Evolutionary conservation across 352 stramenopile genomes (phyloP).

Genomic region (Globisporangium nodosum): DNA sequence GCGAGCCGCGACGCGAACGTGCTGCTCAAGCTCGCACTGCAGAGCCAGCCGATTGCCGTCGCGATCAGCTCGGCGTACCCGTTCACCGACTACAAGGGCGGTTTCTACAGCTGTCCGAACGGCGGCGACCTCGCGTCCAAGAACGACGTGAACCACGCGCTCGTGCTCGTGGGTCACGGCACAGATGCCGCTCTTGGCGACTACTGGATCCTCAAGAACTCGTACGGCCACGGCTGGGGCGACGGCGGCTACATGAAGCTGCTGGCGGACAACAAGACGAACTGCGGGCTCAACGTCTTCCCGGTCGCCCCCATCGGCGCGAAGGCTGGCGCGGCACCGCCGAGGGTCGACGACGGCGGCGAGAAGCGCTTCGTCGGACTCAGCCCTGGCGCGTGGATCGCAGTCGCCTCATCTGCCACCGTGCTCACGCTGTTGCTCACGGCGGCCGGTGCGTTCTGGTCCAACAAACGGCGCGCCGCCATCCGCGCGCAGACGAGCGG

Average conservation of each 20-base stretch:
- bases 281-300: constrained; percentile 78
- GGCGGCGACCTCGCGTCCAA: constrained; percentile 51
- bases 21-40: constrained; percentile 50
- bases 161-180: constrained; percentile 73
- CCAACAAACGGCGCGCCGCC: constrained; percentile 29
- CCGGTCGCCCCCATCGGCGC: constrained; percentile 64
- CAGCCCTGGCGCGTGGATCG: constrained; percentile 49
- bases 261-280: constrained; percentile 58
- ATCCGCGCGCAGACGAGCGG: constrained; percentile 48
- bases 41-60: constrained; percentile 67
- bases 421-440: constrained; percentile 51
- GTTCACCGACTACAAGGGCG: constrained; percentile 66
- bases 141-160: constrained; percentile 66
- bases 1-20: constrained; percentile 40
- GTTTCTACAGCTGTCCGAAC: constrained; percentile 71
- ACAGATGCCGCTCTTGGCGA: constrained; percentile 44
- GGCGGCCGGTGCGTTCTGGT: constrained; percentile 36
- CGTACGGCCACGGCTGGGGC: constrained; percentile 66
- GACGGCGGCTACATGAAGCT: constrained; percentile 61
- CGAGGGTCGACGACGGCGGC: constrained; percentile 54
- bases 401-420: constrained; percentile 36
- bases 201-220: constrained; percentile 85
- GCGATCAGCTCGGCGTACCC: constrained; percentile 66
- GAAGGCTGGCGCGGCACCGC: constrained; percentile 26
- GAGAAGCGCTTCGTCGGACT: constrained; percentile 56